Conservation (phyloP, 2,329 filamentous ascomycete genomes). For the Graphilbum ipis-grandicollis region DNA sequence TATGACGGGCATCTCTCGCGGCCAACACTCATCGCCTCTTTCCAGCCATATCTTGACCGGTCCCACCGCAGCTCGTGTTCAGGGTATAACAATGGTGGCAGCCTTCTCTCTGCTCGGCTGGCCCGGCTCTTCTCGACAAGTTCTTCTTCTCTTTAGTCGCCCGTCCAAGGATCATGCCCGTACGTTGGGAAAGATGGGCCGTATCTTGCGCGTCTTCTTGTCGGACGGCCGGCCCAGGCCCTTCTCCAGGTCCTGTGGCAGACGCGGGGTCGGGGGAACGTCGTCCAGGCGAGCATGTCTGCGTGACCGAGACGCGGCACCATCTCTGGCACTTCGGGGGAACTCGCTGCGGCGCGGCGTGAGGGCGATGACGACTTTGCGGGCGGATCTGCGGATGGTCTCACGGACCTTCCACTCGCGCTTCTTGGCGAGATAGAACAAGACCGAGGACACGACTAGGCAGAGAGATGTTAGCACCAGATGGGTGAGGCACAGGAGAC, state of each 20-base stretch:
- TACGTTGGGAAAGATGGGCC: not conserved
- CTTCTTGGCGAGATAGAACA: constrained; percentile 73
- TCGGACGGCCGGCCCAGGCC: constrained; percentile 17
- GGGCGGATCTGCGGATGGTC: constrained; percentile 50
- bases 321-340: constrained; percentile 36
- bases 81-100: too few relatives aligned
- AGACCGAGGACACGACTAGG: constrained; percentile 42
- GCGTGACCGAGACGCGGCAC: constrained; percentile 15
- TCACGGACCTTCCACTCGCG: constrained; percentile 66
- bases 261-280: constrained; percentile 39
- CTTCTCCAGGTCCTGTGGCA: constrained; percentile 43
- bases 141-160: too few relatives aligned
- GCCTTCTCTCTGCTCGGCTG: too few relatives aligned
- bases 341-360: constrained; percentile 46
- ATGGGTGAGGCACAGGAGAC: not conserved
- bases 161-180: too few relatives aligned
- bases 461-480: not conserved
- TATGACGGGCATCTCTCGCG: too few relatives aligned
- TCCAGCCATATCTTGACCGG: too few relatives aligned
- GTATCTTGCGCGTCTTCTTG: not conserved
- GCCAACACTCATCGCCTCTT: too few relatives aligned
- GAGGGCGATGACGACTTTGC: constrained; percentile 40
- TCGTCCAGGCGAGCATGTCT: constrained; percentile 33
- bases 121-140: too few relatives aligned
- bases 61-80: too few relatives aligned